Evolutionary conservation across 345 rosid species (phyloP).

Genomic region (Citrus inodora): DNA sequence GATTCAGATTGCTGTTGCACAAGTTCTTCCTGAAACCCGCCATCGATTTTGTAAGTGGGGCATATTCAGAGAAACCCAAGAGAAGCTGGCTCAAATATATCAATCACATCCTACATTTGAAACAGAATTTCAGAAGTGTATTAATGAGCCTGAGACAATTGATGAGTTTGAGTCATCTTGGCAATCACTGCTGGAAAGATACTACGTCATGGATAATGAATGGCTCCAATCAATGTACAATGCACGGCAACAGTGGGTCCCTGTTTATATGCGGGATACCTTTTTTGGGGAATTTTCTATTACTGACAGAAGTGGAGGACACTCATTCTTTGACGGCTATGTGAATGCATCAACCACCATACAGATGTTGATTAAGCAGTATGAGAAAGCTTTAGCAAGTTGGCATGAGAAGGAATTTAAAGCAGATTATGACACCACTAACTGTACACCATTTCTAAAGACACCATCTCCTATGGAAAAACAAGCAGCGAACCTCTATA

Average conservation of each 20-base stretch:
- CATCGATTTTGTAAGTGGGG: constrained; percentile 52
- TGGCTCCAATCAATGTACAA: constrained; percentile 64
- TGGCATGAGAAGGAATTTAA: constrained; percentile 76
- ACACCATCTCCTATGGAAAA: constrained; percentile 85
- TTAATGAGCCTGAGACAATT: constrained; percentile 43
- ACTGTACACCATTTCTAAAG: constrained; percentile 49
- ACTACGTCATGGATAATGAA: constrained; percentile 50
- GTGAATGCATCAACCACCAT: constrained; percentile 60
- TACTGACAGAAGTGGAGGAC: constrained; percentile 34
- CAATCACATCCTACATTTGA: constrained; percentile 61
- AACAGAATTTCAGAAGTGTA: constrained; percentile 58
- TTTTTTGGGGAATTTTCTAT: constrained; percentile 58
- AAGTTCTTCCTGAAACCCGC: constrained; percentile 52
- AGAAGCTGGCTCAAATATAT: constrained; percentile 54
- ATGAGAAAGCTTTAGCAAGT: constrained; percentile 58
- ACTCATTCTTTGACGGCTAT: constrained; percentile 55
- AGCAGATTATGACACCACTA: constrained; percentile 66
- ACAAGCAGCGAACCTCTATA: constrained; percentile 67
- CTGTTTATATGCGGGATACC: constrained; percentile 50
- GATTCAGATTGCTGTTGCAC: constrained; percentile 54
- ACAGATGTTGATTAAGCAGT: constrained; percentile 49
- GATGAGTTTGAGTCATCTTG: constrained; percentile 71
- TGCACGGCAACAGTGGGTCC: constrained; percentile 77
- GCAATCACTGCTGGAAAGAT: constrained; percentile 48
- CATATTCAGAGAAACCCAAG: constrained; percentile 56